phyloP scores from a whole-genome alignment of 2,329 filamentous ascomycete genomes.

The Aspergillus tubingensis region DNA sequence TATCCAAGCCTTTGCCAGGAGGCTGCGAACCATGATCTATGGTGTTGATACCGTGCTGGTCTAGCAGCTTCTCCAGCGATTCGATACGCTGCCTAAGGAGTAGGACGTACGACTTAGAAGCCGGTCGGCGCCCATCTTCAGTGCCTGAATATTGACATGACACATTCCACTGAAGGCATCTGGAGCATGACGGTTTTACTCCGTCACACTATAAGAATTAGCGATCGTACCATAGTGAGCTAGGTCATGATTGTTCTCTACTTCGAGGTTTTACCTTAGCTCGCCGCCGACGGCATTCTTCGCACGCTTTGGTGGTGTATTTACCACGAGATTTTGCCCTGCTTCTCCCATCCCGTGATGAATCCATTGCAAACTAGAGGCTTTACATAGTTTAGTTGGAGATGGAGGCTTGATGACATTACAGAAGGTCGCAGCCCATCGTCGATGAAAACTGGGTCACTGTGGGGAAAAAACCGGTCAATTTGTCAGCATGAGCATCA shows the following conservation, averaged over 20 bases:
- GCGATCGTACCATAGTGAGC: neutral
- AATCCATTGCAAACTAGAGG: neutral
- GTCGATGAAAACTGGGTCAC: too few species aligned
- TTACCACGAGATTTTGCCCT: conserved; percentile 16
- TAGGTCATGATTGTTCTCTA: neutral
- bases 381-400: neutral
- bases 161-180: conserved; percentile 33
- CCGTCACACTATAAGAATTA: conserved; percentile 35
- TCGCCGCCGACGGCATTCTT: conserved; percentile 41
- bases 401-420: too few species aligned
- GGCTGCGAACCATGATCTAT: conserved; percentile 23
- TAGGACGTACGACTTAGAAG: conserved; percentile 39
- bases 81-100: conserved; percentile 37
- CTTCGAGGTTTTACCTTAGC: conserved; percentile 32
- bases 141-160: conserved; percentile 34
- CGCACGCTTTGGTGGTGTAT: conserved; percentile 37
- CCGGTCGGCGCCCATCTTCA: conserved; percentile 39
- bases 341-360: neutral
- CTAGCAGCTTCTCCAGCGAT: conserved; percentile 33
- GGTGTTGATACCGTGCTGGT: conserved; percentile 33
- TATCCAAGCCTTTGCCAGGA: neutral
- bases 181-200: conserved; percentile 32
- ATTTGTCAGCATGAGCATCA: too few species aligned
- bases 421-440: too few species aligned
- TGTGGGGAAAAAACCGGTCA: too few species aligned